phyloP scores from a whole-genome alignment of 306 rosid genomes.

The Vigna nakashimae region DNA sequence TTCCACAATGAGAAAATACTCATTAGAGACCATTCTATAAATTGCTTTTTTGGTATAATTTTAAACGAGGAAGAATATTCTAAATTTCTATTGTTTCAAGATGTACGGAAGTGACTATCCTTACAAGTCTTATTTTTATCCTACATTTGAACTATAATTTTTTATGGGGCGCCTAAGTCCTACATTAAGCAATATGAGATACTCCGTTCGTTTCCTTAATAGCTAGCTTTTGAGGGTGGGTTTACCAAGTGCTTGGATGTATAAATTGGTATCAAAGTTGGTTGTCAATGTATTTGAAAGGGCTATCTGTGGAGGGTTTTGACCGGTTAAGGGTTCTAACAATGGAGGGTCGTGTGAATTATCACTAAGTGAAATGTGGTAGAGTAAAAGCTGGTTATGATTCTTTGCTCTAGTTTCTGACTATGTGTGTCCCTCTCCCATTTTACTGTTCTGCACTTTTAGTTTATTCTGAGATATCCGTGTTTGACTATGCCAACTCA shows the following conservation, averaged over 20 bases:
- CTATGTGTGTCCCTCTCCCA: neutral
- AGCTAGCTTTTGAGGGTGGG: too few species aligned
- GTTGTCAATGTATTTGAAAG: too few species aligned
- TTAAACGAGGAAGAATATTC: neutral
- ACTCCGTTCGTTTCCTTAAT: neutral
- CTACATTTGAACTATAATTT: neutral
- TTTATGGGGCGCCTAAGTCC: too few species aligned
- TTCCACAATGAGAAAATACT: constrained; percentile 6
- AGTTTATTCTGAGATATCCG: neutral
- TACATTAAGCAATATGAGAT: too few species aligned
- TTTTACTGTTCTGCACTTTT: neutral
- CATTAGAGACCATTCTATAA: constrained; percentile 17
- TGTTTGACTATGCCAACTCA: constrained; percentile 20
- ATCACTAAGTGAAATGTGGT: too few species aligned
- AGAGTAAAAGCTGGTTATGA: neutral
- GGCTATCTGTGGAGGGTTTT: too few species aligned
- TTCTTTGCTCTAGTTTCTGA: constrained; percentile 11
- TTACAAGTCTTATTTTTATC: neutral
- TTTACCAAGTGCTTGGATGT: too few species aligned
- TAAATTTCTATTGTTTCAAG: constrained; percentile 17
- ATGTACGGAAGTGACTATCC: neutral
- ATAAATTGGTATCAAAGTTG: too few species aligned
- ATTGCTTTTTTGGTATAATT: constrained; percentile 16
- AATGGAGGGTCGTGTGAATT: too few species aligned
- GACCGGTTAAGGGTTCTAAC: too few species aligned